Base-by-base conservation (phyloP, 2,329 filamentous ascomycete genomes). In the Daldinia sp. region DNA sequence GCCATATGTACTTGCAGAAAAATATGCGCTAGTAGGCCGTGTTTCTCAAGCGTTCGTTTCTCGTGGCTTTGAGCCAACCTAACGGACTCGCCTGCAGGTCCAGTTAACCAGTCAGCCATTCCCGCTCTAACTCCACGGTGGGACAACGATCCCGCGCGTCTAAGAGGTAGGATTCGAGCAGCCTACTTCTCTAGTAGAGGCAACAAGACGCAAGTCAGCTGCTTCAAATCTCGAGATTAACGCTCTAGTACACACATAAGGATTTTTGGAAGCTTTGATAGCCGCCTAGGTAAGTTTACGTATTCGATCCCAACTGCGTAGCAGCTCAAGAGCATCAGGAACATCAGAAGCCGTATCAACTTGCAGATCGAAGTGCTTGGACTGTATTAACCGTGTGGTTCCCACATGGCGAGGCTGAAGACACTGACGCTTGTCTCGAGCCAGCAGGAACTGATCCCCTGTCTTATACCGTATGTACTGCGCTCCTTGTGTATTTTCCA, bases 401-500 rank as follows among this genome's bases (percentile, higher is more conserved):
- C 34, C 63, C 63, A 68, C 63, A 68, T 68, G 56, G 63, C 63
- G 63, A 68, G 65, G 65, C 65, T 68, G 65, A 68, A 66, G 48
- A 57, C 43, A 45, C 21, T 54, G 48, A 37, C 30, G 39, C 11
- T 54, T 61, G 30, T 60, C 37, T 58, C 32, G 48, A 50, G 35
- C 54, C 27, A 54, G 51, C 39, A 64, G 39, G 41, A 50, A 39
- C 35, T 43, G n/a, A 11, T 13, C 53, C 55, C 43, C 41, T 57
- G 21, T 29, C 29, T 32, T 53, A 41, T 60, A 41, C 37, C 19
- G 17, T 23, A 37, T 49, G 8, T 49, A 50, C 48, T n/a, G 29
- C 35, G 25, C 25, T 35, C n/a, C 15, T 61, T 23, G 34, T 30
- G n/a, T 51, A 17, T 45, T 37, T 29, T 21, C 45, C 7, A 6